Evolutionary conservation across 2,329 filamentous ascomycete species (phyloP).

Genomic region (Aphanocladium album): DNA sequence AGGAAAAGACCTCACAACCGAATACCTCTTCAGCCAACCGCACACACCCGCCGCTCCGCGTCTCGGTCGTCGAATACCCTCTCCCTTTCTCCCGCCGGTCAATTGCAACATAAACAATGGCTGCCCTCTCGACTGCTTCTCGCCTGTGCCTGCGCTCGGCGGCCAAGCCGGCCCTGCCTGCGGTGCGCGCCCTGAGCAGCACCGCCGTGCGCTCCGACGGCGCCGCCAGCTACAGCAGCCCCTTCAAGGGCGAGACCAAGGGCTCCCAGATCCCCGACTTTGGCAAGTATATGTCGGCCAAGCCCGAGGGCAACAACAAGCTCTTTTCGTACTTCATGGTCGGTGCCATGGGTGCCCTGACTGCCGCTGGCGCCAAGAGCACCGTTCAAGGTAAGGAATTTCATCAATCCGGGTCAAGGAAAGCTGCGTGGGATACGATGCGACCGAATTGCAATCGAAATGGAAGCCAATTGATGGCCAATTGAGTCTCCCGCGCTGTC

Average conservation of each 20-base stretch:
- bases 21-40: constrained; percentile 20
- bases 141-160: constrained; percentile 62
- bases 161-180: constrained; percentile 36
- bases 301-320: constrained; percentile 65
- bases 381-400: constrained; percentile 82
- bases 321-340: constrained; percentile 98
- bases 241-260: constrained; percentile 56
- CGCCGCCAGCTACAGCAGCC: constrained; percentile 51
- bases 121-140: constrained; percentile 63
- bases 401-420: neutral
- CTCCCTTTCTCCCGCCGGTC: neutral
- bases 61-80: constrained; percentile 14
- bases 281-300: constrained; percentile 73
- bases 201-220: constrained; percentile 44
- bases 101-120: constrained; percentile 50
- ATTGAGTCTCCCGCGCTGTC: neutral
- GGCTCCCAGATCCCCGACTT: constrained; percentile 79
- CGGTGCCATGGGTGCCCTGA: constrained; percentile 85
- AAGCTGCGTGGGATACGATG: neutral
- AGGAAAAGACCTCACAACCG: constrained; percentile 47
- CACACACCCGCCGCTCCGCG: constrained; percentile 22
- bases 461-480: constrained; percentile 1
- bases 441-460: neutral
- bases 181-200: constrained; percentile 53
- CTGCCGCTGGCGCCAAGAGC: constrained; percentile 91